Percentiles rank a stretch among this genome's conserved stretches.
These are phyloP conservation scores for Komagataella phaffii DNA, from an alignment of 805 yeast species.

Conservation along the genomic window DNA sequence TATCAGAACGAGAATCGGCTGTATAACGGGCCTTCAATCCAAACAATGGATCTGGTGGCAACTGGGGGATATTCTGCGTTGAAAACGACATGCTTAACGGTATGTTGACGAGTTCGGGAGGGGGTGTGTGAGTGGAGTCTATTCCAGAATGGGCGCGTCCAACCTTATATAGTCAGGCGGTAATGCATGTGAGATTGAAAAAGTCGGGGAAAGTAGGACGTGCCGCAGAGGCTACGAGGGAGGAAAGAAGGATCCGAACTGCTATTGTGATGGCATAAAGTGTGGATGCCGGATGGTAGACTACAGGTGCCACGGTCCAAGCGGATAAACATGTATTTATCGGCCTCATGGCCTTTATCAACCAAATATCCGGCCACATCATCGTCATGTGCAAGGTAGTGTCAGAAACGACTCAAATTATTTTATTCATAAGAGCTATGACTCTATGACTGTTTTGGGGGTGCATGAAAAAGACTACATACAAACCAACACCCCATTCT, in stretches of 20 bases:
- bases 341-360: too few relatives aligned
- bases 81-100: constrained; percentile 6
- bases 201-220: background rate
- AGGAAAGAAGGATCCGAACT: background rate
- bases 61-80: constrained; percentile 30
- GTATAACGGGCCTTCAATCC: constrained; percentile 59
- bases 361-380: background rate
- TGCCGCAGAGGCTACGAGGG: background rate
- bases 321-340: background rate
- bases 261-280: background rate
- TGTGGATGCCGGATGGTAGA: background rate
- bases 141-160: background rate
- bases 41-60: constrained; percentile 83
- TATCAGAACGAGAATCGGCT: constrained; percentile 43
- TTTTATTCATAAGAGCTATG: background rate
- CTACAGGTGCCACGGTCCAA: background rate
- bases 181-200: background rate
- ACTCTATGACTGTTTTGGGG: background rate
- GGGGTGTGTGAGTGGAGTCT: background rate
- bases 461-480: background rate
- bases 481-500: background rate
- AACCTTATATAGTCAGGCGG: background rate
- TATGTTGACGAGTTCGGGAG: background rate
- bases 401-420: background rate
- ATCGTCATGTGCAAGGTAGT: background rate